Evolutionary conservation across 2,329 filamentous ascomycete species (phyloP).

Genomic region (Pseudogymnoascus sp.): DNA sequence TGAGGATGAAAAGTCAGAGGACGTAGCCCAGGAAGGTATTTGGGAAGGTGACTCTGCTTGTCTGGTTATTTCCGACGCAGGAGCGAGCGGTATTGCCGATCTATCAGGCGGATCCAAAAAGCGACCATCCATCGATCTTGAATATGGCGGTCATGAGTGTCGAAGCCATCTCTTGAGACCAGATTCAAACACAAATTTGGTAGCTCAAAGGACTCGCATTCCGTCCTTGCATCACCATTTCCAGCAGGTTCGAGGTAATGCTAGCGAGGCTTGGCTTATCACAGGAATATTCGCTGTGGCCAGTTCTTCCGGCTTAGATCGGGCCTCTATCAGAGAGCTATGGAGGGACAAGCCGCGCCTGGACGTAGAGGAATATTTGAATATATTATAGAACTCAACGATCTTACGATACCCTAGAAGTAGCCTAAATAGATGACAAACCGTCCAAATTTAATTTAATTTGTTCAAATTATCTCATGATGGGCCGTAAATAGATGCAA

Average conservation of each 20-base stretch:
- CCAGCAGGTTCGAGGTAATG: neutral
- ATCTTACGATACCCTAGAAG: neutral
- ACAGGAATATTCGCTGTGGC: neutral
- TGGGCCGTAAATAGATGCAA: neutral
- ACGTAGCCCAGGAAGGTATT: neutral
- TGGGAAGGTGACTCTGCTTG: neutral
- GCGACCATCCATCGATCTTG: neutral
- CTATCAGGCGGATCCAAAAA: neutral
- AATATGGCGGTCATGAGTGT: neutral
- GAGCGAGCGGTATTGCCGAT: conserved; percentile 11
- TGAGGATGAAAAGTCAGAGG: neutral
- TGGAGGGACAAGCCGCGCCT: neutral
- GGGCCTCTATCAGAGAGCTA: neutral
- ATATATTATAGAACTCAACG: neutral
- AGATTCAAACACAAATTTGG: conserved; percentile 28
- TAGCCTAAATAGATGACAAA: neutral
- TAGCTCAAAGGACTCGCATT: conserved; percentile 21
- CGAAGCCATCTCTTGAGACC: conserved; percentile 18
- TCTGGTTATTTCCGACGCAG: conserved; percentile 15
- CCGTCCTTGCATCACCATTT: conserved; percentile 13
- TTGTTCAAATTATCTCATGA: neutral
- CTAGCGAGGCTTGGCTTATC: neutral
- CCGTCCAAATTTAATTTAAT: neutral
- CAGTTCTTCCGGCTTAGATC: neutral
- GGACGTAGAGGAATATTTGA: neutral